Evolutionary conservation across 2,329 filamentous ascomycete species (phyloP), one percentile per base, ranked within the genome.

Genomic region (Ceratocystis papillata): DNA sequence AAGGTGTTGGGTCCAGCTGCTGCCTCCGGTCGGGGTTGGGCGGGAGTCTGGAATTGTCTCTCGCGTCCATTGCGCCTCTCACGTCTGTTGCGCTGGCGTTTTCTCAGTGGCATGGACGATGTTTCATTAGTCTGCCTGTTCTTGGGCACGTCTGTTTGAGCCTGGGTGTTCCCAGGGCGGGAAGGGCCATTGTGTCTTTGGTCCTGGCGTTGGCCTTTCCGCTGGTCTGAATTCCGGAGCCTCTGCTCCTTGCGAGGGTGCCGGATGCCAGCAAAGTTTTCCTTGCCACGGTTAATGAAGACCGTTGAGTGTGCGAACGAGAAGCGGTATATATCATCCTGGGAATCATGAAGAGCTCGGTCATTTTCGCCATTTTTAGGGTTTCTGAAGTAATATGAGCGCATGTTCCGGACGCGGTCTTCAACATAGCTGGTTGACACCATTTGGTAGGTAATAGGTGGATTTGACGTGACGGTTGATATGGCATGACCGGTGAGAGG

Each of bases 211-310:
- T 50, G 46, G 22, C 20, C n/a, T 20, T n/a, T n/a, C 6, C 46
- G 46, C 5, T 50, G 46, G 17, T 22, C 22, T n/a, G 46, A 22
- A 70, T 73, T 25, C 71, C 70, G 4, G 71, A 74, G 22, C 74
- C 71, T 67, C 74, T 73, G 55, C 72, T 71, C 22, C 33, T 57
- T 59, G 25, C 50, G 79, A 1, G 84, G 83, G 28, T 83, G 83
- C 28, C 84, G 77, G 68, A 87, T 85, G 17, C 83, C 84, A 61
- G 83, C 76, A 71, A 87, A 87, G 46, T 86, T 84, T 73, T 91
- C 88, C 17, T 83, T 83, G 15, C 88, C 88, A 65, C 86, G 80
- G 73, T 91, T 87, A 57, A 91, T 87, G 65, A 91, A 84, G 5
- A 75, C 72, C 68, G 86, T 83, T 0, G 79, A 80, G 66, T 85